Conservation (phyloP, 257 asterid species). For the Penstemon newberryi region DNA sequence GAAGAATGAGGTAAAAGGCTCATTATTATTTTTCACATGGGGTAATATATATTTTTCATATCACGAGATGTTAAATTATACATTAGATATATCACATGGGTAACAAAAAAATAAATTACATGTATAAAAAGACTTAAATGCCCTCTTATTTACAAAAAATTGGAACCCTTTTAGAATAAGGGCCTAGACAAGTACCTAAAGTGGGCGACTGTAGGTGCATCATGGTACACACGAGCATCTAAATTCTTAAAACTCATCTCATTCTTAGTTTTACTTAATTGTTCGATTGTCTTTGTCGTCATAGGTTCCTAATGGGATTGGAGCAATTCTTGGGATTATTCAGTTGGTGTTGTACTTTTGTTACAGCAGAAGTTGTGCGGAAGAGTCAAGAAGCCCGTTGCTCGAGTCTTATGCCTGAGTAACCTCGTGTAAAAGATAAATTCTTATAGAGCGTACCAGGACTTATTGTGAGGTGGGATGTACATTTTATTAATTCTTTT, state of each 20-base stretch:
- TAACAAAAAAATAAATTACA: too few species aligned
- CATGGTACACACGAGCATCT: background rate
- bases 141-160: too few species aligned
- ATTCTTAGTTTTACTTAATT: background rate
- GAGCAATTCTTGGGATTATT: constrained; percentile 69
- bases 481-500: constrained; percentile 21
- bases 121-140: too few species aligned
- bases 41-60: too few species aligned
- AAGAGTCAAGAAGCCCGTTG: constrained; percentile 47
- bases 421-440: background rate
- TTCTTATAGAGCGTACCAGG: background rate
- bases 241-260: background rate
- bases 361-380: constrained; percentile 46
- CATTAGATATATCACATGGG: too few species aligned
- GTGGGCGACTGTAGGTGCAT: background rate
- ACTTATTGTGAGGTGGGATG: background rate
- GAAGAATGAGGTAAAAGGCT: too few species aligned
- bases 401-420: constrained; percentile 57
- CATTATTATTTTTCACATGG: too few species aligned
- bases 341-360: constrained; percentile 66
- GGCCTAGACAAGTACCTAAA: too few species aligned
- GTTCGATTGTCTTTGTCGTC: background rate
- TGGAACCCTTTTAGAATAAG: too few species aligned
- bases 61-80: too few species aligned
- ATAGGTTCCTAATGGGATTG: constrained; percentile 87